A percentile compares a stretch with the other conserved stretches of the same genome.
phyloP scores from a whole-genome alignment of 179 eudicot species.

The Amaranthus tricolor region DNA sequence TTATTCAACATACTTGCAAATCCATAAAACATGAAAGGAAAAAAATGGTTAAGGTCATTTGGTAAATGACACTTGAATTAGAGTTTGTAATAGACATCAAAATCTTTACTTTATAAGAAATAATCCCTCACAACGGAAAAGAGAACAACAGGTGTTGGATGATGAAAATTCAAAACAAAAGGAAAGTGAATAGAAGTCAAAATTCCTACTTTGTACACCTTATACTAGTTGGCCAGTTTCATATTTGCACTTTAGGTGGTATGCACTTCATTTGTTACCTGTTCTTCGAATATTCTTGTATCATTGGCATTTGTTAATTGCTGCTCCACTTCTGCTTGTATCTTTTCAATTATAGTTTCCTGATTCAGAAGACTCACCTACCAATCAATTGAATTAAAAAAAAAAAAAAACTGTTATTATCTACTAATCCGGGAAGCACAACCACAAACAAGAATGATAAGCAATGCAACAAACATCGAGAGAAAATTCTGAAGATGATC shows the following conservation, averaged over 20 bases:
- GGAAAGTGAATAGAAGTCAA: conserved; percentile 9
- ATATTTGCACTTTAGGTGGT: neutral
- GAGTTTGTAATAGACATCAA: conserved; percentile 4
- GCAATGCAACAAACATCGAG: conserved; percentile 1
- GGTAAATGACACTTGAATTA: neutral
- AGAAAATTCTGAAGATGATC: conserved; percentile 1
- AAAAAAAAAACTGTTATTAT: conserved; percentile 7
- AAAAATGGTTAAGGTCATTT: neutral
- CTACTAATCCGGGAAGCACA: neutral
- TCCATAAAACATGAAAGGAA: neutral
- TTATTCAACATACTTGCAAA: neutral
- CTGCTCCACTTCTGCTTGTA: conserved; percentile 75
- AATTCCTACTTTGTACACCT: neutral
- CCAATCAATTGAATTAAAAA: conserved; percentile 11
- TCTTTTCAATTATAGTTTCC: conserved; percentile 87
- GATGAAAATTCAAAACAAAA: conserved; percentile 1
- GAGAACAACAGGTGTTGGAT: conserved; percentile 14
- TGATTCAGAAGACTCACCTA: conserved; percentile 99
- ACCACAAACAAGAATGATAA: conserved; percentile 10
- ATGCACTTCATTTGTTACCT: conserved; percentile 41
- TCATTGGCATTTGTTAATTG: conserved; percentile 80
- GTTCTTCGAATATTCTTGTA: conserved; percentile 73
- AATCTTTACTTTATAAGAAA: neutral
- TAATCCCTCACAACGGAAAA: neutral
- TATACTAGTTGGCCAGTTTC: neutral